Percentiles rank a stretch among this genome's conserved stretches.
phyloP scores from a whole-genome alignment of 1,284 basidiomycete species.

The Cryptococcus hybrid region DNA sequence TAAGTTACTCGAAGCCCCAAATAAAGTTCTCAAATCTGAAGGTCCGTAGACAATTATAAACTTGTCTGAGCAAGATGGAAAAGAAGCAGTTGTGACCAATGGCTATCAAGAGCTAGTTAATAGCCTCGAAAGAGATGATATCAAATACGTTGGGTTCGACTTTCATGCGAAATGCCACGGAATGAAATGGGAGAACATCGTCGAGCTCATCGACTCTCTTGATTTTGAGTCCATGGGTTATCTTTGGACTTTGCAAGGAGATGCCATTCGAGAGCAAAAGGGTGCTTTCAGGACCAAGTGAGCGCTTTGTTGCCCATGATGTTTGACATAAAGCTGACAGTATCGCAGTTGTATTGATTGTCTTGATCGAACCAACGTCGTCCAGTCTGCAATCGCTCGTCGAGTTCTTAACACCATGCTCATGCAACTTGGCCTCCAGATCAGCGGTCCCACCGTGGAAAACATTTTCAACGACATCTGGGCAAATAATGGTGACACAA shows the following conservation, averaged over 20 bases:
- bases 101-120: constrained; percentile 71
- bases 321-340: neutral
- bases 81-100: constrained; percentile 74
- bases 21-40: constrained; percentile 1
- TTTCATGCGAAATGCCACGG: constrained; percentile 75
- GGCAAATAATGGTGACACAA: constrained; percentile 59
- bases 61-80: constrained; percentile 85
- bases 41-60: constrained; percentile 70
- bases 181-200: constrained; percentile 77
- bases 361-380: constrained; percentile 82
- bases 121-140: constrained; percentile 59
- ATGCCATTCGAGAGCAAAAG: constrained; percentile 72
- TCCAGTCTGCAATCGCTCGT: constrained; percentile 86
- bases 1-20: constrained; percentile 44
- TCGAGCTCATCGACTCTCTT: constrained; percentile 68
- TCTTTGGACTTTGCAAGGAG: constrained; percentile 75
- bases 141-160: constrained; percentile 64
- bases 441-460: constrained; percentile 59
- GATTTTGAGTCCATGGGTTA: constrained; percentile 82
- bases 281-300: constrained; percentile 68
- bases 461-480: constrained; percentile 86
- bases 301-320: constrained; percentile 4
- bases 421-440: constrained; percentile 62
- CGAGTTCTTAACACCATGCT: constrained; percentile 77
- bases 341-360: constrained; percentile 88